phyloP scores from a whole-genome alignment of 306 rosid species.

The Trifolium pratense region DNA sequence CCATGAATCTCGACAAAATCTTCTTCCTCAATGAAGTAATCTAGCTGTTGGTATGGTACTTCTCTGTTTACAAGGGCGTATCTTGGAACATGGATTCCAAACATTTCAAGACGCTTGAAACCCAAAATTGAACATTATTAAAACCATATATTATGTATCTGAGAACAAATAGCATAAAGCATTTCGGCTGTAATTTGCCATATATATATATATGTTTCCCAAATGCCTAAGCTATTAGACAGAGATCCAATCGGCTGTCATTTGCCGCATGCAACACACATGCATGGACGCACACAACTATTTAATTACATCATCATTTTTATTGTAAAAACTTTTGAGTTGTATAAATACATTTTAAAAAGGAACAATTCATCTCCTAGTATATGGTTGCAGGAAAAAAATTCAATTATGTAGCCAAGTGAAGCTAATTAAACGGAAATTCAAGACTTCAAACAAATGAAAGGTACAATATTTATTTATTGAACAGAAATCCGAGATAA shows the following conservation, averaged over 20 bases:
- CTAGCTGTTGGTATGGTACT: slow-evolving; percentile 76
- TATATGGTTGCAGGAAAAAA: slow-evolving; percentile 14
- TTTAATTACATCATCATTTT: not conserved
- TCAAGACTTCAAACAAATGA: slow-evolving; percentile 34
- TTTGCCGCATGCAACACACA: too few species aligned
- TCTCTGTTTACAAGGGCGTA: slow-evolving; percentile 91
- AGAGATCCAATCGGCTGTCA: slow-evolving; percentile 6
- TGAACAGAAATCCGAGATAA: slow-evolving; percentile 17
- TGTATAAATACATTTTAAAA: not conserved
- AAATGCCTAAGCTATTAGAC: slow-evolving; percentile 19
- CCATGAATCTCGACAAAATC: slow-evolving; percentile 95
- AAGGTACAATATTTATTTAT: slow-evolving; percentile 10
- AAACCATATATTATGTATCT: slow-evolving; percentile 27
- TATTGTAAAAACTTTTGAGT: not conserved
- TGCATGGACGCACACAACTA: not conserved
- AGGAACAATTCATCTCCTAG: not conserved
- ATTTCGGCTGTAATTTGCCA: slow-evolving; percentile 21
- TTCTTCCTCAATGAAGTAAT: slow-evolving; percentile 88
- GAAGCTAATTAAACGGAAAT: slow-evolving; percentile 30
- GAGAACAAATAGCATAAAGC: slow-evolving; percentile 36
- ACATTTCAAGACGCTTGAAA: slow-evolving; percentile 80
- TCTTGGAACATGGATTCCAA: slow-evolving; percentile 87
- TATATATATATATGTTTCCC: not conserved
- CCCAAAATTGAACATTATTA: slow-evolving; percentile 51
- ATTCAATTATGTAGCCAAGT: slow-evolving; percentile 25